Percentiles rank a stretch among this genome's conserved stretches.
phyloP scores from a whole-genome alignment of 2,329 filamentous ascomycete species.

The Fusarium cyanostomum region DNA sequence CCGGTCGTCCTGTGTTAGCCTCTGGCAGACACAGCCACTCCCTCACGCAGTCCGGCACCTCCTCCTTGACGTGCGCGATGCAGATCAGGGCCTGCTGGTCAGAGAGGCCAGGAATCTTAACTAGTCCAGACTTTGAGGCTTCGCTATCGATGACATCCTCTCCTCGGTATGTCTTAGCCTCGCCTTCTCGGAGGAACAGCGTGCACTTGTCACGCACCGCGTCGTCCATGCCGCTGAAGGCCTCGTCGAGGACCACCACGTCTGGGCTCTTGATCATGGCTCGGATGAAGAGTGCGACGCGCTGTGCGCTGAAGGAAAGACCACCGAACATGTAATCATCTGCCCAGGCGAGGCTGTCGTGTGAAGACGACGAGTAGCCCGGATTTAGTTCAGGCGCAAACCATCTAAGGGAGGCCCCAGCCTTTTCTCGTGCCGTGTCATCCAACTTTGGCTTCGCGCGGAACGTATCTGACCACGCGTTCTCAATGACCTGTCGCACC shows the following conservation, averaged over 20 bases:
- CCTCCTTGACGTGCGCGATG: constrained; percentile 89
- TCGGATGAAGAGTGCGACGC: constrained; percentile 84
- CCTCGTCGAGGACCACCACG: constrained; percentile 86
- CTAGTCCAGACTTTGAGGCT: constrained; percentile 53
- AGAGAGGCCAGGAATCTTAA: constrained; percentile 69
- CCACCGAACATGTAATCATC: constrained; percentile 74
- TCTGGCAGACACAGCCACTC: constrained; percentile 90
- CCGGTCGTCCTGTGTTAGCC: constrained; percentile 67
- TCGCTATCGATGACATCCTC: constrained; percentile 58
- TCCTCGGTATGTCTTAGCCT: constrained; percentile 55
- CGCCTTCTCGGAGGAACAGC: constrained; percentile 76
- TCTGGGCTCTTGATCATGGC: constrained; percentile 83
- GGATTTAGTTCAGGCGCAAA: constrained; percentile 84
- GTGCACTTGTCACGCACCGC: constrained; percentile 86
- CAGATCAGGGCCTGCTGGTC: constrained; percentile 85
- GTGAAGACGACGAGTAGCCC: constrained; percentile 39
- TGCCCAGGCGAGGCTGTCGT: constrained; percentile 67
- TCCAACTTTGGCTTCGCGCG: constrained; percentile 73
- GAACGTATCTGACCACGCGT: constrained; percentile 91
- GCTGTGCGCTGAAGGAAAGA: constrained; percentile 82
- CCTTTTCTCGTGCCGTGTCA: constrained; percentile 62
- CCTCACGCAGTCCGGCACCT: constrained; percentile 84
- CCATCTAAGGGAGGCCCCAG: constrained; percentile 77
- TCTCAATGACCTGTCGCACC: constrained; percentile 79
- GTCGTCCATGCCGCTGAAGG: constrained; percentile 87